Base-by-base conservation (phyloP, 2,329 filamentous ascomycete species). In the Truncatella angustata region DNA sequence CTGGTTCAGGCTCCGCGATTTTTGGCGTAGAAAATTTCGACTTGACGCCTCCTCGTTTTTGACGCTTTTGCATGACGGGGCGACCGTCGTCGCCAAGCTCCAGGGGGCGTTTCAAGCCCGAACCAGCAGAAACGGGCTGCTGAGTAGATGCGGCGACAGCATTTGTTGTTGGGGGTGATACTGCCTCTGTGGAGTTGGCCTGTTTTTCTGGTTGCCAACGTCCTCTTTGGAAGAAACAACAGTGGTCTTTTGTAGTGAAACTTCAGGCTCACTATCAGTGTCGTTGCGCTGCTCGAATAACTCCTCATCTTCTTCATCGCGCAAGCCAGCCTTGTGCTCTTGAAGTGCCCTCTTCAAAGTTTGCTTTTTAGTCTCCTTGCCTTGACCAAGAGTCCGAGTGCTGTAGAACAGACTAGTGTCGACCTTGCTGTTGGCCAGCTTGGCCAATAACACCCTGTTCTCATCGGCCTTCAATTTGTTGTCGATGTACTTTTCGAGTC, bases 391-490 rank as follows among this genome's bases (percentile, higher is more conserved):
- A 52, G 84, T 84, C 59, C 84, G 89, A 49, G 87, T 89, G 67
- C 91, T 96, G 53, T 85, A 79, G 55, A 96, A 87, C 18, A 91
- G 74, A 56, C 82, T 90, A 1, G 90, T 96, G 66, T 97, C 92
- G 59, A 94, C 82, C 64, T 88, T 91, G 50, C 84, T 80, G 55
- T 84, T 79, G 16, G 90, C 89, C 23, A 99, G 79, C 66, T 94
- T 92, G 65, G 89, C 88, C 61, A 97, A 78, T 26, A 99, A 75
- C 52, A 85, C 88, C 24, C 90, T 78, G 63, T 90, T 96, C 69
- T 97, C 93, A 66, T 99, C 94, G 69, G 96, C 97, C 69, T 86
- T 89, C 42, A 99, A 76, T 78, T 99, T 99, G 53, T 82, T 94
- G 63, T 97, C 92, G 58, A 87, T 85, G 65, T 86, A 87, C 63